A percentile compares a stretch with the other conserved stretches of the same genome.
Conservation (phyloP, 371 early-diverging fungal species). For the Encephalitozoon cuniculi region DNA sequence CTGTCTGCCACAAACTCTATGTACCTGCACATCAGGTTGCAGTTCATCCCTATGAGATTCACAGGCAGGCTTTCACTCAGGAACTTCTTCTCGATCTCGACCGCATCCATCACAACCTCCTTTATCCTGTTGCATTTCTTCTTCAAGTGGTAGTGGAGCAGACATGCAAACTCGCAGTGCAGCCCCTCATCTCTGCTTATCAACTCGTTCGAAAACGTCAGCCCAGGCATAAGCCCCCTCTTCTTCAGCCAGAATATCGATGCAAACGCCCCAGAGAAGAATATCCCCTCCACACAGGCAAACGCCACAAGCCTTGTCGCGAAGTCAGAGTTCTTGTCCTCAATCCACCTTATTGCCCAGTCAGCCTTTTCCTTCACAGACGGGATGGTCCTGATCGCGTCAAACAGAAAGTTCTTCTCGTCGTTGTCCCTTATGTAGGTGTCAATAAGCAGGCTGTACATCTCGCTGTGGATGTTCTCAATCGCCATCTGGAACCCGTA, state of each 20-base stretch:
- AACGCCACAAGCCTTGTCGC: conserved; percentile 91
- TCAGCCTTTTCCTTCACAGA: conserved; percentile 91
- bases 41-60: conserved; percentile 93
- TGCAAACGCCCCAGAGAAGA: conserved; percentile 94
- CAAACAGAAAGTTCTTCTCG: conserved; percentile 79
- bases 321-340: conserved; percentile 72
- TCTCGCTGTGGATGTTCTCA: conserved; percentile 97
- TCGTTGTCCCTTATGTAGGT: conserved; percentile 82
- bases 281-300: conserved; percentile 98
- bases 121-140: conserved; percentile 66
- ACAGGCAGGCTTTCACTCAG: conserved; percentile 84
- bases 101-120: conserved; percentile 75
- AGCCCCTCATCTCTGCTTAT: conserved; percentile 97
- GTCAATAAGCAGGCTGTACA: conserved; percentile 93
- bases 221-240: conserved; percentile 95
- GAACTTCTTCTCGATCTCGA: conserved; percentile 86
- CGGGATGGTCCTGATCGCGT: conserved; percentile 89
- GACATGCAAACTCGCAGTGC: conserved; percentile 97
- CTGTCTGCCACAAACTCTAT: conserved; percentile 98
- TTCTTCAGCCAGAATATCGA: conserved; percentile 99
- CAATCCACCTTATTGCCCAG: conserved; percentile 95
- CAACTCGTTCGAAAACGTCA: conserved; percentile 96
- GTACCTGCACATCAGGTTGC: conserved; percentile 85
- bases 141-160: conserved; percentile 75
- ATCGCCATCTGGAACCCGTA: conserved; percentile 99